Evolutionary conservation across 1,284 basidiomycete genomes (phyloP), one percentile per base, ranked within the genome.

Genomic region (Malassezia globosa): DNA sequence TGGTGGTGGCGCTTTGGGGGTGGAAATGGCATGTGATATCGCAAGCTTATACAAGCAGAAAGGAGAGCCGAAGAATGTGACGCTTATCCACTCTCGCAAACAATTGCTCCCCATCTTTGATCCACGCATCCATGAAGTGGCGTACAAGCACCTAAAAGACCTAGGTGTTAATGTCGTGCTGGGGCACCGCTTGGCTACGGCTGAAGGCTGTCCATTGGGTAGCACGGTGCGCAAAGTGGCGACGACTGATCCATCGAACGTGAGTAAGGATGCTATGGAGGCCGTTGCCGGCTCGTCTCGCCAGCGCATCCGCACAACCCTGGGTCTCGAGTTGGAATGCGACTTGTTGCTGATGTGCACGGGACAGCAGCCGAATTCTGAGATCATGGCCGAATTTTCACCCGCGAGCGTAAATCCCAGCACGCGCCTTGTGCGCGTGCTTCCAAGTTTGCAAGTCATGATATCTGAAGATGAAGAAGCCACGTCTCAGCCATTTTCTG

Each of bases 61-160:
- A 14, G 48, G 51, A 4, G 6, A 34, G 5, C 48, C 49, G 22
- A 69, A 69, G 49, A 48, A 59, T 26, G 57, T 69, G 6, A 69
- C 65, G 11, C 46, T 69, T 26, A 69, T 68, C 29, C 66, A 69
- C 42, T 63, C 60, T 11, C 53, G 66, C 14, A 51, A 66, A 54
- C 62, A 64, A 42, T 62, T 71, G 4, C 52, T 71, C 23, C 68
- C 68, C 42, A 66, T 63, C 57, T 71, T 71, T 49, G 68, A 71
- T 48, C 47, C 42, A 25, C 48, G 59, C 10, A 48, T 71, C 1
- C 68, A 71, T 48, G 60, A 66, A 7, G 51, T 61, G 22, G 68
- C 63, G 4, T 51, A 54, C 18, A 54, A 55, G 25, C 40, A 59
- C 10, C 57, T 71, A 25, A 29, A 56, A 44, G 54, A 62, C 46